Evolutionary conservation across 176 grass and related monocot species (phyloP).

Genomic region (Oryza glumipatula): DNA sequence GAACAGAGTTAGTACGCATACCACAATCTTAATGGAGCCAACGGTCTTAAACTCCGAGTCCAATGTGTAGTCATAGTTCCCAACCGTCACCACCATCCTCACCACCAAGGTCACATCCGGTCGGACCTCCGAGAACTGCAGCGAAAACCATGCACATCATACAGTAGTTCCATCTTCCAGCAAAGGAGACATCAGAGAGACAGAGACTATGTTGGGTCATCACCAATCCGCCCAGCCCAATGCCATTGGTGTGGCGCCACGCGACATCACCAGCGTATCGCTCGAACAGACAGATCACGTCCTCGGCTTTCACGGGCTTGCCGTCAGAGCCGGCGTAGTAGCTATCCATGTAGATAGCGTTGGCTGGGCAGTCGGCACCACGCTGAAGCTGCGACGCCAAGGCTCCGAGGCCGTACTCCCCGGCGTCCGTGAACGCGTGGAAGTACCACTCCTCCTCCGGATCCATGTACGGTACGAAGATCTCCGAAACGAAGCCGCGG

Average conservation of each 20-base stretch:
- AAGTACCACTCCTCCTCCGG: constrained; percentile 48
- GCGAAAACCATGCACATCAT: too few relatives aligned
- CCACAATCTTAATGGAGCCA: constrained; percentile 67
- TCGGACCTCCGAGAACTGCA: constrained; percentile 71
- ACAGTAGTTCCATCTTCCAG: too few relatives aligned
- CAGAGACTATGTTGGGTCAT: too few relatives aligned
- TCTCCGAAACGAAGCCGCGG: constrained; percentile 70
- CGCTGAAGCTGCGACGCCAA: constrained; percentile 57
- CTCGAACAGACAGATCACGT: constrained; percentile 78
- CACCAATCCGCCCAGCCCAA: too few relatives aligned
- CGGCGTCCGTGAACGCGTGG: constrained; percentile 74
- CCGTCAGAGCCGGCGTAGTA: constrained; percentile 60
- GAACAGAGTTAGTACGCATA: constrained; percentile 7
- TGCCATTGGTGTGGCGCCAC: constrained; percentile 65
- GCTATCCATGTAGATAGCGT: constrained; percentile 62
- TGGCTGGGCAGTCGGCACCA: constrained; percentile 58
- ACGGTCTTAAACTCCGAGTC: constrained; percentile 90
- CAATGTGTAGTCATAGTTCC: constrained; percentile 84
- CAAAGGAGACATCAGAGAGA: too few relatives aligned
- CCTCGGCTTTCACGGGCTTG: constrained; percentile 36
- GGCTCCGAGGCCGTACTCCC: constrained; percentile 43
- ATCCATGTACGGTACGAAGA: too few relatives aligned
- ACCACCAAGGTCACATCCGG: constrained; percentile 67
- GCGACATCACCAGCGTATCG: constrained; percentile 64
- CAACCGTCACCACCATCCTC: constrained; percentile 66